Evolutionary conservation across 192 early-diverging fungal genomes (phyloP), one percentile per base, ranked within the genome.

Genomic region (Entrophospora sp.): DNA sequence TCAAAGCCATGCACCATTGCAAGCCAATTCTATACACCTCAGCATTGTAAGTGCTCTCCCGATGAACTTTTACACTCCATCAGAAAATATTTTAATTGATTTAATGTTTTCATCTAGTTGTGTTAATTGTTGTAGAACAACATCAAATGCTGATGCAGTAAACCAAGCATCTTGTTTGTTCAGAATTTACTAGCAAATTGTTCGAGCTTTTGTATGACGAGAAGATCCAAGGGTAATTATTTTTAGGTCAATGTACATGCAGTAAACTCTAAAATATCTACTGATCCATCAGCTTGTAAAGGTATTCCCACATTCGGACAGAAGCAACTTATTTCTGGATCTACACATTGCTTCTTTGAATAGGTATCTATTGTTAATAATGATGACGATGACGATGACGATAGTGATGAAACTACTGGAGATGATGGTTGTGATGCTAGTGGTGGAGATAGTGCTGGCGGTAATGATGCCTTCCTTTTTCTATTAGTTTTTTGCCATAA

Each of bases 191-290:
- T n/a, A n/a, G n/a, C n/a, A n/a, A n/a, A n/a, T n/a, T n/a, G n/a
- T n/a, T n/a, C n/a, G n/a, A n/a, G n/a, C n/a, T n/a, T n/a, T n/a
- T n/a, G n/a, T n/a, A n/a, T n/a, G n/a, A 30, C 38, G 52, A 48
- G 28, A 22, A n/a, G 65, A 27, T 31, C 37, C 65, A 13, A 38
- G 38, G 14, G 38, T 25, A 14, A 67, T 56, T 6, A 36, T 8
- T 24, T 31, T 43, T 24, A 42, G 24, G 24, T 67, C 36, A 42
- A 67, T 10, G 27, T 34, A 34, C 45, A 25, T 6, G 40, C n/a
- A 38, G 51, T n/a, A 30, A 20, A 40, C 36, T 65, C 64, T 12
- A 65, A 30, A 37, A 65, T 65, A 52, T 65, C 9, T 25, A 37
- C 28, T 13, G 44, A 53, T 52, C 31, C 31, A 65, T 53, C 32